phyloP scores from a whole-genome alignment of 805 yeast genomes.

The Kluyveromyces nonfermentans region DNA sequence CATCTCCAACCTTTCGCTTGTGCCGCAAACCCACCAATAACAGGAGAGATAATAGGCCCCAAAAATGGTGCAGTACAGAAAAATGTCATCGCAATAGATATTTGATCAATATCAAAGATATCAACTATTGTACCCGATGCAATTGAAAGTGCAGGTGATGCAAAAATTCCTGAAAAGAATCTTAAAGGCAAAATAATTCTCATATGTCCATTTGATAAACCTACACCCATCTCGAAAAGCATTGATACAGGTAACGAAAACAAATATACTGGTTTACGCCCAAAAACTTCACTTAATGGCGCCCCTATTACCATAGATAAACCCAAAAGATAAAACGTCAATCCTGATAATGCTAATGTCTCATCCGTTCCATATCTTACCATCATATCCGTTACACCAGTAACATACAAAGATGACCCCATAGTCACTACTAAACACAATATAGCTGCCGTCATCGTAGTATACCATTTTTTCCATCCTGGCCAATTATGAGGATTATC shows the following conservation, averaged over 20 bases:
- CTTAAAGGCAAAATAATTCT: constrained; percentile 55
- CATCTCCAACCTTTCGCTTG: constrained; percentile 56
- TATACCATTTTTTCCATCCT: constrained; percentile 48
- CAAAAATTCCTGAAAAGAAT: constrained; percentile 64
- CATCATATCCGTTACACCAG: constrained; percentile 50
- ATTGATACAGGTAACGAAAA: constrained; percentile 54
- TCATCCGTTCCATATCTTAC: constrained; percentile 42
- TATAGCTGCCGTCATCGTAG: constrained; percentile 55
- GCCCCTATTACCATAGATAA: constrained; percentile 65
- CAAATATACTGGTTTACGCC: constrained; percentile 54
- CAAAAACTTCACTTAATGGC: constrained; percentile 61
- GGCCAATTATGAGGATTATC: constrained; percentile 69
- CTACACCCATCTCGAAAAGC: constrained; percentile 69
- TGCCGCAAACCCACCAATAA: constrained; percentile 64
- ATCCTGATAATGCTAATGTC: constrained; percentile 56
- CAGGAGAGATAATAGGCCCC: constrained; percentile 74
- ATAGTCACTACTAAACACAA: constrained; percentile 62
- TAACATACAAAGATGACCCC: constrained; percentile 65
- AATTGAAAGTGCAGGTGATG: constrained; percentile 75
- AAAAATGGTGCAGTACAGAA: constrained; percentile 72
- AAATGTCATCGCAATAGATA: constrained; percentile 67
- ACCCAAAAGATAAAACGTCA: constrained; percentile 64
- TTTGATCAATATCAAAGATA: constrained; percentile 56
- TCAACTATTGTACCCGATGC: constrained; percentile 82
- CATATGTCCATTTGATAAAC: constrained; percentile 48